Evolutionary conservation across 176 grass and related monocot species (phyloP).

Genomic region (Thinopyrum elongatum): DNA sequence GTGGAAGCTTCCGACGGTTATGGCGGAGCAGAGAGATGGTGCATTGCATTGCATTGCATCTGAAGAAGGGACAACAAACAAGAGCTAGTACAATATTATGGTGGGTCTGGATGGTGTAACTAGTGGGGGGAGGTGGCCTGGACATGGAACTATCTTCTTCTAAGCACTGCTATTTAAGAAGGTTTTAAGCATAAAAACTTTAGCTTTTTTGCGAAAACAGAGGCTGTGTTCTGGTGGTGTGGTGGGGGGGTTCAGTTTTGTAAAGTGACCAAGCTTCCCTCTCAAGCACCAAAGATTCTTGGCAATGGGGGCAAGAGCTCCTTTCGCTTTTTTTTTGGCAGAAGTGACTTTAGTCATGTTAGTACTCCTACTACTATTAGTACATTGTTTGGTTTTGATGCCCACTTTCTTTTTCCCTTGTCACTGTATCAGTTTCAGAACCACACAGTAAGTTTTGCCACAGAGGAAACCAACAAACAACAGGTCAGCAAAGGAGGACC

Average conservation of each 20-base stretch:
- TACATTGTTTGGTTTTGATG: constrained; percentile 25
- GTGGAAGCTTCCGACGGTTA: constrained; percentile 25
- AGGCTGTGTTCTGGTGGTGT: constrained; percentile 48
- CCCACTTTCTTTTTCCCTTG: constrained; percentile 40
- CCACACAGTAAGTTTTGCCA: constrained; percentile 27
- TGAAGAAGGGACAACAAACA: constrained; percentile 28
- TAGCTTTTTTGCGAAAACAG: constrained; percentile 53
- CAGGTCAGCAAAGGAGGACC: constrained; percentile 11
- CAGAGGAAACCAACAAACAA: constrained; percentile 3
- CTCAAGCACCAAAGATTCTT: constrained; percentile 59
- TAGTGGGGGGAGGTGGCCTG: constrained; percentile 39
- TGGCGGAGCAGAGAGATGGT: constrained; percentile 25
- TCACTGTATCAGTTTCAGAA: constrained; percentile 24
- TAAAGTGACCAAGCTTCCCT: constrained; percentile 51
- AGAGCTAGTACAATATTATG: constrained; percentile 26
- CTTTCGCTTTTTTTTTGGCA: constrained; percentile 31
- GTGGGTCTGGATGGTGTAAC: constrained; percentile 57
- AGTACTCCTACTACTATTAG: neutral
- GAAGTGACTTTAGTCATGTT: constrained; percentile 34
- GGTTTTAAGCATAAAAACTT: constrained; percentile 56
- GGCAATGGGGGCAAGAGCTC: constrained; percentile 48
- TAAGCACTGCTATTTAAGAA: constrained; percentile 70
- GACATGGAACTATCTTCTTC: constrained; percentile 34
- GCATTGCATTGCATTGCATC: constrained; percentile 30
- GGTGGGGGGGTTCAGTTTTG: constrained; percentile 19